phyloP scores from a whole-genome alignment of 306 rosid species.

The Senna tora region DNA sequence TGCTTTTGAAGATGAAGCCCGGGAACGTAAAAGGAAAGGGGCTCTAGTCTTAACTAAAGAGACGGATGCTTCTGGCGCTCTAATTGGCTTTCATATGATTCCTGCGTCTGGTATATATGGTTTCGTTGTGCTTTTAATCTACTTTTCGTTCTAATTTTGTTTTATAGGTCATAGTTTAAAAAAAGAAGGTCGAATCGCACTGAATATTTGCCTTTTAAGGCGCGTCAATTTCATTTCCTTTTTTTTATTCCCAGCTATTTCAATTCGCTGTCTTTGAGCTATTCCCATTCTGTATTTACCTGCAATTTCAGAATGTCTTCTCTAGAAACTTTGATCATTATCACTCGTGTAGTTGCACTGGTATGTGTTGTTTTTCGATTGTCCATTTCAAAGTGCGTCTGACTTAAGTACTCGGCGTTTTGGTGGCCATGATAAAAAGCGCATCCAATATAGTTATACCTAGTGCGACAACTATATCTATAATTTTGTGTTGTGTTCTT shows the following conservation, averaged over 20 bases:
- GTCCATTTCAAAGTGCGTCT: conserved; percentile 11
- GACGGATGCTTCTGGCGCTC: conserved; percentile 47
- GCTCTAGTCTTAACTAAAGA: conserved; percentile 41
- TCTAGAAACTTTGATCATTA: not conserved
- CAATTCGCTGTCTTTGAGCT: not conserved
- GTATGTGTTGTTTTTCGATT: conserved; percentile 19
- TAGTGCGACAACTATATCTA: not conserved
- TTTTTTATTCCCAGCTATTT: not conserved
- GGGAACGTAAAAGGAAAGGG: conserved; percentile 9
- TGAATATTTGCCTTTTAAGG: not conserved
- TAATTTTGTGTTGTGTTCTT: not conserved
- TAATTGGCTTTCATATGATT: conserved; percentile 46
- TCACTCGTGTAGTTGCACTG: not conserved
- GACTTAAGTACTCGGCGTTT: conserved; percentile 8
- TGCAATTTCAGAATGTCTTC: no score
- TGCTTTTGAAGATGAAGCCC: conserved; percentile 37
- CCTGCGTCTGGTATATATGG: conserved; percentile 9
- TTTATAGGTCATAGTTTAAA: not conserved
- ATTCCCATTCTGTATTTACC: not conserved
- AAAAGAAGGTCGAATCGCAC: no score
- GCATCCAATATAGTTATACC: not conserved
- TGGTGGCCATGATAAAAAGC: not conserved
- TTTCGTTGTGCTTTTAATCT: not conserved
- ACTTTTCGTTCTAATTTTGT: not conserved
- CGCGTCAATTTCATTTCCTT: not conserved